These are phyloP conservation scores for Ricinus communis DNA, from an alignment of 345 rosid species.

Conservation along the genomic window DNA sequence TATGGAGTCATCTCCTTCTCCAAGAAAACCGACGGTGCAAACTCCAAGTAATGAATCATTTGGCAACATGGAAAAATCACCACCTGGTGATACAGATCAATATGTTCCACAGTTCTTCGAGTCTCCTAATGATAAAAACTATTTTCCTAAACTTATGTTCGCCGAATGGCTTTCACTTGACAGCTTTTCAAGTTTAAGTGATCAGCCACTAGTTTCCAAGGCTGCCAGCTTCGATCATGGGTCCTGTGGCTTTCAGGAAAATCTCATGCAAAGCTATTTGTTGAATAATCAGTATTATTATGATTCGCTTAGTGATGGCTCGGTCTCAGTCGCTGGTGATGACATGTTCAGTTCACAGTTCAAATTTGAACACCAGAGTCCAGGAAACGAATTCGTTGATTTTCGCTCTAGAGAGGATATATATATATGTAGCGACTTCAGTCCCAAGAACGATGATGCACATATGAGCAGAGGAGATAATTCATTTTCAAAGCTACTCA, in stretches of 20 bases:
- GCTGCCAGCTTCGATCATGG: slow-evolving; percentile 3
- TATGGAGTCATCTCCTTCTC: slow-evolving; percentile 33
- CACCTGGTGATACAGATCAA: slow-evolving; percentile 20
- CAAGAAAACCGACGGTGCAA: slow-evolving; percentile 19
- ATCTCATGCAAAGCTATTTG: slow-evolving; percentile 16
- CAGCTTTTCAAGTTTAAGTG: slow-evolving; percentile 16
- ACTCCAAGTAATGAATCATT: slow-evolving; percentile 32
- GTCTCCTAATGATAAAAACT: slow-evolving; percentile 21
- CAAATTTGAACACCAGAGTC: slow-evolving; percentile 45
- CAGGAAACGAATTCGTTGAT: slow-evolving; percentile 43
- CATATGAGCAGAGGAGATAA: slow-evolving; percentile 25
- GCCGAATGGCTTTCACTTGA: slow-evolving; percentile 70
- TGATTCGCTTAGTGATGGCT: slow-evolving; percentile 29
- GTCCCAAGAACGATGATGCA: slow-evolving; percentile 30
- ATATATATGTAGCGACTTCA: slow-evolving; percentile 35
- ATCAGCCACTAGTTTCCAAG: slow-evolving; percentile 16
- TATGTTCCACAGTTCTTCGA: slow-evolving; percentile 18
- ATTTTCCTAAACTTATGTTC: slow-evolving; percentile 59
- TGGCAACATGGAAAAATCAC: slow-evolving; percentile 20
- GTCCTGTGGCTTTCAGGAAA: slow-evolving; percentile 27
- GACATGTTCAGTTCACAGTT: slow-evolving; percentile 48
- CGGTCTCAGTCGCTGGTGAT: slow-evolving; percentile 6
- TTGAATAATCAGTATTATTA: slow-evolving; percentile 25
- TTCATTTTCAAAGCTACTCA: slow-evolving; percentile 8
- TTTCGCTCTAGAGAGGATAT: slow-evolving; percentile 35